Percentiles rank a stretch among this genome's conserved stretches.
These are phyloP conservation scores for Barnettozyma sp. DNA, from an alignment of 805 yeast species.

Conservation along the genomic window DNA sequence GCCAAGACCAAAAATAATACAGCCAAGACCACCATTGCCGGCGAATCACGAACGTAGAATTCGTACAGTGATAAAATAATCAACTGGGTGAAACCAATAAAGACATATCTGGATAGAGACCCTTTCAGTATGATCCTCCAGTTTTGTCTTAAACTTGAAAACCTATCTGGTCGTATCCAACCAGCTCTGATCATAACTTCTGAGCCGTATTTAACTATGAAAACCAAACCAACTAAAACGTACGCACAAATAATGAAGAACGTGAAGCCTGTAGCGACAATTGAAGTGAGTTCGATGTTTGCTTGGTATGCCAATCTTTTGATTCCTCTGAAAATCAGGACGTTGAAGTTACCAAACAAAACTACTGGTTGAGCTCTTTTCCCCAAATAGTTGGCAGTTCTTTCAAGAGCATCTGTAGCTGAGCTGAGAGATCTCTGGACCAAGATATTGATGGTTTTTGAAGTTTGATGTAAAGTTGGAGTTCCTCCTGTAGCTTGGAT, in stretches of 20 bases:
- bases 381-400: constrained; percentile 25
- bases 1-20: constrained; percentile 60
- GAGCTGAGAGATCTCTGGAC: constrained; percentile 57
- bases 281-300: constrained; percentile 72
- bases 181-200: constrained; percentile 41
- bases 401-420: constrained; percentile 17
- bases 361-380: constrained; percentile 33
- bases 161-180: constrained; percentile 44
- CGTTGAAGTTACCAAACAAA: constrained; percentile 45
- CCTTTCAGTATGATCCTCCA: constrained; percentile 69
- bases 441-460: constrained; percentile 57
- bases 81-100: constrained; percentile 81
- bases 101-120: constrained; percentile 66
- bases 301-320: constrained; percentile 74
- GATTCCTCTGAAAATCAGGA: constrained; percentile 78
- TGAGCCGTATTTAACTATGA: constrained; percentile 44
- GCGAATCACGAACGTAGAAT: constrained; percentile 72
- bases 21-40: constrained; percentile 82
- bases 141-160: constrained; percentile 42
- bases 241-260: constrained; percentile 76
- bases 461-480: constrained; percentile 61
- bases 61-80: constrained; percentile 82
- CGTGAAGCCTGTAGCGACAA: constrained; percentile 82
- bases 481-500: constrained; percentile 91
- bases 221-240: constrained; percentile 55